Conservation (phyloP, 2,329 filamentous ascomycete species). For the Aureobasidium sp. region DNA sequence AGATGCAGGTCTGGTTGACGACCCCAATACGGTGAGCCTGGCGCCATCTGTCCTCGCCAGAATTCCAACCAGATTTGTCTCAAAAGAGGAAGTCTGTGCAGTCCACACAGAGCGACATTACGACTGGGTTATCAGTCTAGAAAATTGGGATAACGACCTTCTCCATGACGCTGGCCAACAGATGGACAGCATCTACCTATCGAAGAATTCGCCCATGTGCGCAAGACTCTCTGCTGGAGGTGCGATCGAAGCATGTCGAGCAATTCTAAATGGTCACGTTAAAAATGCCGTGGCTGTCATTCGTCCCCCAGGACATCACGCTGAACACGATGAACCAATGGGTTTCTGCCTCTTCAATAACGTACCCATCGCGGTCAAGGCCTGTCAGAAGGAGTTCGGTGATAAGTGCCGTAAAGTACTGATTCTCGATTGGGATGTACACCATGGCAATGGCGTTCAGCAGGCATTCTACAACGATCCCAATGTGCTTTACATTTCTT, state of each 20-base stretch:
- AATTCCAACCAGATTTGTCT: conserved; percentile 72
- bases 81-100: conserved; percentile 68
- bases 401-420: conserved; percentile 79
- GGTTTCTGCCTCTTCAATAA: conserved; percentile 99
- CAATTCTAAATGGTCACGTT: conserved; percentile 73
- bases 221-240: conserved; percentile 81
- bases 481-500: conserved; percentile 89
- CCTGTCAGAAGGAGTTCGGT: conserved; percentile 76
- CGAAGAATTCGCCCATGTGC: conserved; percentile 47
- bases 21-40: conserved; percentile 44
- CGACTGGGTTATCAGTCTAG: conserved; percentile 54
- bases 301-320: conserved; percentile 89
- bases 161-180: conserved; percentile 52
- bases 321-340: conserved; percentile 76
- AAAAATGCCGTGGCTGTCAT: conserved; percentile 97
- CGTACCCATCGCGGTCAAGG: conserved; percentile 82
- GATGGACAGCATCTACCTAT: conserved; percentile 39
- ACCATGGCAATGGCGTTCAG: conserved; percentile 85
- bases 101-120: conserved; percentile 75
- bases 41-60: conserved; percentile 51
- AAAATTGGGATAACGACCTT: conserved; percentile 43
- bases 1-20: conserved; percentile 68
- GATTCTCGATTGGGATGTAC: conserved; percentile 83
- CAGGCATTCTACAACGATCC: conserved; percentile 94
- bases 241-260: conserved; percentile 90